phyloP scores from a whole-genome alignment of 1,284 basidiomycete species.

The Apiotrichum laibachii region DNA sequence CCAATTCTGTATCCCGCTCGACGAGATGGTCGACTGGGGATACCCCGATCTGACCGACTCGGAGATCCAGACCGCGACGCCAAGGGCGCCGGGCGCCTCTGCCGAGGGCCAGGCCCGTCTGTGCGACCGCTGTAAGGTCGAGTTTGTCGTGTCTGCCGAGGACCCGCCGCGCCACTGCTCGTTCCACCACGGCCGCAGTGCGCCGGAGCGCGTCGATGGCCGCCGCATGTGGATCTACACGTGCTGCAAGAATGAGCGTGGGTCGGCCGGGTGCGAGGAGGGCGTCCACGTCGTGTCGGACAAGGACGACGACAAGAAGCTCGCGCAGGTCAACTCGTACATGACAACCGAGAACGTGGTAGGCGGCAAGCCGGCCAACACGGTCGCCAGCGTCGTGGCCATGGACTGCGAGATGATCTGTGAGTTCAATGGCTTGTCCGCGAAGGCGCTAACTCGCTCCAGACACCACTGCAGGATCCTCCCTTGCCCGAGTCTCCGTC shows the following conservation, averaged over 20 bases:
- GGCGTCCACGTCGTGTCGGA: conserved; percentile 39
- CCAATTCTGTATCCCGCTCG: conserved; percentile 60
- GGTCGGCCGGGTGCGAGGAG: conserved; percentile 33
- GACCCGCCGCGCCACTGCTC: conserved; percentile 66
- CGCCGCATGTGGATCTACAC: conserved; percentile 45
- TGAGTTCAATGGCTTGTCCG: conserved; percentile 23
- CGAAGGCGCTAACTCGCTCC: not conserved
- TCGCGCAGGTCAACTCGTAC: conserved; percentile 74
- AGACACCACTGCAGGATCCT: conserved; percentile 79
- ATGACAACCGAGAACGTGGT: conserved; percentile 54
- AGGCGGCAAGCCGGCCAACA: conserved; percentile 1
- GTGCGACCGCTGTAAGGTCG: conserved; percentile 73
- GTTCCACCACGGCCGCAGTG: conserved; percentile 72
- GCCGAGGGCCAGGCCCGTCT: conserved; percentile 61
- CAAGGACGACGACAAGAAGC: conserved; percentile 59
- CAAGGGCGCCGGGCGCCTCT: conserved; percentile 54
- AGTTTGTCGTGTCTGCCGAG: conserved; percentile 59
- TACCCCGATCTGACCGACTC: conserved; percentile 50
- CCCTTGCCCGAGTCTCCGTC: conserved; percentile 80
- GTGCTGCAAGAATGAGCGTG: conserved; percentile 60
- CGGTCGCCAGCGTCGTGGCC: conserved; percentile 63
- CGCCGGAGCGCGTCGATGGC: conserved; percentile 43
- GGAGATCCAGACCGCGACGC: conserved; percentile 52
- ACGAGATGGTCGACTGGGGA: conserved; percentile 64
- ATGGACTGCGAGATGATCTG: conserved; percentile 89